Conservation (phyloP, 2,329 filamentous ascomycete genomes). For the Aureobasidium sp. region DNA sequence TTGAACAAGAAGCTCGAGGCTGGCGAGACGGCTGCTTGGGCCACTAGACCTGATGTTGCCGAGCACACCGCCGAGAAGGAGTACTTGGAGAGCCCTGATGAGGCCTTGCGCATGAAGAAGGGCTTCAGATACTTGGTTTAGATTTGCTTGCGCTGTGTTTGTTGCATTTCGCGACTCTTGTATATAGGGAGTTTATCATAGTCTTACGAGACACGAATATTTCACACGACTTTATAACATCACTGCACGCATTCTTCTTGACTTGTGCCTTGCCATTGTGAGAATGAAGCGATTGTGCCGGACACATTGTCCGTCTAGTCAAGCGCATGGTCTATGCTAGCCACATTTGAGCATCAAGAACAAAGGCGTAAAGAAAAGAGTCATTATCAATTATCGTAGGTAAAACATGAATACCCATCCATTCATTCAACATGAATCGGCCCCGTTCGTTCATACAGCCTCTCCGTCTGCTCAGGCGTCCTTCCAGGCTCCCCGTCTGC, state of each 20-base stretch:
- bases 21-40: constrained; percentile 20
- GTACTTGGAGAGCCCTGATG: constrained; percentile 11
- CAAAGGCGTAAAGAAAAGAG: no score
- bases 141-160: no score
- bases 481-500: not conserved
- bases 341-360: no score
- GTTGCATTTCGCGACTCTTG: no score
- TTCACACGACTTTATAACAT: not conserved
- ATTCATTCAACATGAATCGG: constrained; percentile 2
- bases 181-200: no score
- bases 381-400: not conserved
- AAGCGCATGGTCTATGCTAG: no score
- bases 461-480: not conserved
- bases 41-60: constrained; percentile 20
- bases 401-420: not conserved
- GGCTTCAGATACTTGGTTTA: constrained; percentile 27
- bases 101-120: constrained; percentile 19
- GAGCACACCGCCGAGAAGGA: constrained; percentile 18
- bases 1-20: constrained; percentile 25
- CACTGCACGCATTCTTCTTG: no score
- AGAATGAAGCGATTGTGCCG: no score
- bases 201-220: constrained; percentile 2
- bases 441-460: not conserved
- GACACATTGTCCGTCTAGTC: no score
- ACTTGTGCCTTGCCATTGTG: no score